These are phyloP conservation scores for Neurospora sp. DNA, from an alignment of 2,329 filamentous ascomycete genomes.

Conservation along the genomic window DNA sequence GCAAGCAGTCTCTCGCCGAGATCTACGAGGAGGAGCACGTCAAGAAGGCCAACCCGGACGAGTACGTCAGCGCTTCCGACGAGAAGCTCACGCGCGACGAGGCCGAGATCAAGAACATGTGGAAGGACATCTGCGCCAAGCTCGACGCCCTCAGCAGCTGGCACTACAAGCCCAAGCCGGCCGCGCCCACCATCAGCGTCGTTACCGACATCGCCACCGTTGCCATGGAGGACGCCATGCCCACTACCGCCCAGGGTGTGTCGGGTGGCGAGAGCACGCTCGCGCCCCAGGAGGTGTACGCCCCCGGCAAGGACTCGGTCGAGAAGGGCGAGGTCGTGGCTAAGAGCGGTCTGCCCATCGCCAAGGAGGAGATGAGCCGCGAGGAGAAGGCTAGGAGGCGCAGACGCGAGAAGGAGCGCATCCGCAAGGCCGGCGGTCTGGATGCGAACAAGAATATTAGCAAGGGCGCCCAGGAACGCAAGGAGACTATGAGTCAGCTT, in stretches of 20 bases:
- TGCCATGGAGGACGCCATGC: constrained; percentile 89
- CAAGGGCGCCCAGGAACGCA: constrained; percentile 49
- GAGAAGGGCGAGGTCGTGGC: constrained; percentile 63
- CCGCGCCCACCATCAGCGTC: constrained; percentile 72
- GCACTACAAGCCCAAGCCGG: constrained; percentile 88
- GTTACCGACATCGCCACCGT: constrained; percentile 87
- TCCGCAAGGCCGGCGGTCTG: constrained; percentile 44
- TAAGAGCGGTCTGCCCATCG: constrained; percentile 67
- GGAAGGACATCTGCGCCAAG: constrained; percentile 69
- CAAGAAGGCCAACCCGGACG: constrained; percentile 63
- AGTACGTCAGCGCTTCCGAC: constrained; percentile 70
- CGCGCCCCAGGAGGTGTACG: constrained; percentile 91
- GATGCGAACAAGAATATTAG: constrained; percentile 37
- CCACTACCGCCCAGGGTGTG: constrained; percentile 67
- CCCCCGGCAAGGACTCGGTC: constrained; percentile 55
- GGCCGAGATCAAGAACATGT: constrained; percentile 69
- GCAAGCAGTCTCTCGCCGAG: constrained; percentile 79
- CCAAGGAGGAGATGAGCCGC: constrained; percentile 75
- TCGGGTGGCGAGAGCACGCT: constrained; percentile 61
- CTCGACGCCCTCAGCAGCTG: constrained; percentile 86
- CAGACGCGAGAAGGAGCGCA: constrained; percentile 76
- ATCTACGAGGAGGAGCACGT: constrained; percentile 91
- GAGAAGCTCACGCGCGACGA: constrained; percentile 77
- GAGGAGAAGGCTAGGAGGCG: constrained; percentile 74
- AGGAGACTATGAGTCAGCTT: constrained; percentile 35